Base-by-base conservation (phyloP, 352 stramenopile genomes). In the Phytophthora vignae region DNA sequence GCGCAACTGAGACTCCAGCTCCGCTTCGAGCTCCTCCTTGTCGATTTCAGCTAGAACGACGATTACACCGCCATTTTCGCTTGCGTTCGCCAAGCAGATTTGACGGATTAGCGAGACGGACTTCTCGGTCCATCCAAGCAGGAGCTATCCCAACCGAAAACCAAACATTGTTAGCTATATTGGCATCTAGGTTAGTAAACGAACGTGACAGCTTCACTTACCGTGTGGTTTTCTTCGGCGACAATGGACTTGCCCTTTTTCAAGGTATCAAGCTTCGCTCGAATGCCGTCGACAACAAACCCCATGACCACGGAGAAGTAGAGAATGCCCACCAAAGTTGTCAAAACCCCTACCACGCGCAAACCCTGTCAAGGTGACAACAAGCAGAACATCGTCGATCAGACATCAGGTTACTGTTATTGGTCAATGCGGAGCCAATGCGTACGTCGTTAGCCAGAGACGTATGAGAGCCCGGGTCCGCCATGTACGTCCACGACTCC, bases 281-380 rank as follows among this genome's bases (percentile, higher is more conserved):
- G 83, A 74, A 97, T 94, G 7, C 71, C 80, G 55, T 96, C 90
- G n/a, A 92, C 88, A 2, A 97, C 87, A 48, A 97, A 96, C 5
- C 90, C 90, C 77, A 96, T 92, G 48, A 97, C 93, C 7, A 96
- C 82, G 27, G 88, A 92, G 55, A 95, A 95, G 59, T 95, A 92
- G n/a, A 97, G 67, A 61, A 95, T 91, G 5, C 87, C 85, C 53
- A 87, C 52, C 25, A 95, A 52, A 10, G 71, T 91, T 19, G 90
- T 88, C 38, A 85, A 22, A 1, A 87, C 73, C n/a, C 80, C 84
- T 21, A 90, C 75, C 25, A 90, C 55, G 2, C 81, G 82, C 21
- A 87, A n/a, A 4, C 76, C 78, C 78, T 87, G 31, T 14, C 25
- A 59, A 33, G 19, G 27, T 15, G 15, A 19, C 15, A 62, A 2